These are phyloP conservation scores for Suillus decipiens DNA, from an alignment of 768 basidiomycete species.

Conservation along the genomic window DNA sequence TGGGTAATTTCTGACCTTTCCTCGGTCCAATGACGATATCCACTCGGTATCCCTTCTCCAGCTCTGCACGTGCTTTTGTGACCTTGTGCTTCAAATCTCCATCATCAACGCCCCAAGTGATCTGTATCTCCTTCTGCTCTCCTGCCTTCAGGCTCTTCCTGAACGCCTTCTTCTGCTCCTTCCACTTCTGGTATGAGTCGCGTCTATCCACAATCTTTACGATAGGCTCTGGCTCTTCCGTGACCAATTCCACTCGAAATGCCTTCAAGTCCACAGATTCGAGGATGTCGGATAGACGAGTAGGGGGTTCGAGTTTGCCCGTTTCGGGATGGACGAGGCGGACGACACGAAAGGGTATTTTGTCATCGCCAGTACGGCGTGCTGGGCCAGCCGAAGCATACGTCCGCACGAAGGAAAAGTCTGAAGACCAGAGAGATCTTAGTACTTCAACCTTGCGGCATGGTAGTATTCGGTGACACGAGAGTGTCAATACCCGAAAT, in stretches of 20 bases:
- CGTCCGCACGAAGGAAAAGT: background rate
- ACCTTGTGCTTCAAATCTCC: conserved; percentile 71
- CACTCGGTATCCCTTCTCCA: conserved; percentile 62
- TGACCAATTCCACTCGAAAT: conserved; percentile 57
- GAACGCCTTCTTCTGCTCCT: conserved; percentile 36
- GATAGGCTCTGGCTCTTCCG: conserved; percentile 49
- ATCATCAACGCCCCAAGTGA: conserved; percentile 64
- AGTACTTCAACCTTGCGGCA: conserved; percentile 1
- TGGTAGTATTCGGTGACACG: conserved; percentile 9
- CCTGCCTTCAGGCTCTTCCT: conserved; percentile 31
- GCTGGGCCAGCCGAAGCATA: conserved; percentile 4
- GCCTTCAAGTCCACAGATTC: conserved; percentile 40
- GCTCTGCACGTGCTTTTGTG: conserved; percentile 52
- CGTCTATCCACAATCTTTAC: conserved; percentile 58
- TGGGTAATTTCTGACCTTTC: conserved; percentile 40
- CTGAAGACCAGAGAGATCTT: conserved; percentile 10
- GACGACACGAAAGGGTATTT: conserved; percentile 46
- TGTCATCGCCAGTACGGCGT: conserved; percentile 31
- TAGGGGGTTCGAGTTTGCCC: conserved; percentile 37
- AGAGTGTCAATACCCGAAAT: conserved; percentile 13
- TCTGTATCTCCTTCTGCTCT: conserved; percentile 64
- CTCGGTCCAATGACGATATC: conserved; percentile 58
- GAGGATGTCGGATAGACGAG: conserved; percentile 46
- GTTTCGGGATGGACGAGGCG: conserved; percentile 51
- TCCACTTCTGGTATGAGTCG: conserved; percentile 40